These are phyloP conservation scores for Laetiporus sulphureus DNA, from an alignment of 1,284 basidiomycete genomes.

Conservation along the genomic window DNA sequence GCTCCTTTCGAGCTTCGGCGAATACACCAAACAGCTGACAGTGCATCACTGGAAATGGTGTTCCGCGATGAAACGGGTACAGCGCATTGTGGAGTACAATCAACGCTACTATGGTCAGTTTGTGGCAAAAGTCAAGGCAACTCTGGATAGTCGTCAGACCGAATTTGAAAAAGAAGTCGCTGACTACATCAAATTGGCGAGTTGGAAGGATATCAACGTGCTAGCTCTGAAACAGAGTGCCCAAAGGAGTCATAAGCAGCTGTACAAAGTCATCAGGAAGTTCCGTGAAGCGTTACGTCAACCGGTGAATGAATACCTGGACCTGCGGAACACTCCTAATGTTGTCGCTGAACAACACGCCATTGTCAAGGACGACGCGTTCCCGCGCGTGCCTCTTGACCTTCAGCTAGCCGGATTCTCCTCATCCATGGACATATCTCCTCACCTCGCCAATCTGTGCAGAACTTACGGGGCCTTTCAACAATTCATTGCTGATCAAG, in stretches of 20 bases:
- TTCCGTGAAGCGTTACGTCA: conserved; percentile 87
- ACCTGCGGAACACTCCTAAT: too few species aligned
- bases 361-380: background rate
- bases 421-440: conserved; percentile 11
- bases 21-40: conserved; percentile 28
- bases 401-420: conserved; percentile 9
- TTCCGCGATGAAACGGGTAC: conserved; percentile 38
- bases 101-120: conserved; percentile 67
- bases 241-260: conserved; percentile 82
- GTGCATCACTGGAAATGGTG: conserved; percentile 19
- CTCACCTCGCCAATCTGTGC: conserved; percentile 36
- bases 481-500: conserved; percentile 32
- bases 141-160: conserved; percentile 54
- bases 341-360: conserved; percentile 27
- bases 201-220: conserved; percentile 98
- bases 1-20: conserved; percentile 67
- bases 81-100: conserved; percentile 64
- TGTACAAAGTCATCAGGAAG: conserved; percentile 90
- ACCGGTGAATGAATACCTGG: conserved; percentile 45
- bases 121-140: conserved; percentile 39
- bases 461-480: conserved; percentile 45
- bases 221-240: conserved; percentile 92
- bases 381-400: background rate
- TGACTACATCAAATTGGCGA: conserved; percentile 89
- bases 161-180: conserved; percentile 78